Percentiles rank a stretch among this genome's conserved stretches.
Evolutionary conservation across 2,329 filamentous ascomycete genomes (phyloP).

Genomic region (Beauveria rudraprayagi): DNA sequence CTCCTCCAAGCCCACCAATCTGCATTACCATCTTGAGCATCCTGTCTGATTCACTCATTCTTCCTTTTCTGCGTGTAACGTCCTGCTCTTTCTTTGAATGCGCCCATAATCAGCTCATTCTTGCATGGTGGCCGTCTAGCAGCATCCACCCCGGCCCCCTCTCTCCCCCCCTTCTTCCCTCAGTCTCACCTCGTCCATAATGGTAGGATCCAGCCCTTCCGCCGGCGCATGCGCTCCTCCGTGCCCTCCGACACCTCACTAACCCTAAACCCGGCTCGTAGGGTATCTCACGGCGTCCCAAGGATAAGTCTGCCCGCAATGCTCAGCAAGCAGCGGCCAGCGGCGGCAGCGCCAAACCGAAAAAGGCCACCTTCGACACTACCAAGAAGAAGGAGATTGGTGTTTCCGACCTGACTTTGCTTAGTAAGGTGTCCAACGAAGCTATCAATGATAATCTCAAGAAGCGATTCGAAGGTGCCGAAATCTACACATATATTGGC

Average conservation of each 20-base stretch:
- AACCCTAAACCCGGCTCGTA: constrained; percentile 11
- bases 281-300: constrained; percentile 34
- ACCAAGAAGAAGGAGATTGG: constrained; percentile 99
- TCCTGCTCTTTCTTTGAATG: background rate
- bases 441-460: constrained; percentile 99
- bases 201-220: constrained; percentile 6
- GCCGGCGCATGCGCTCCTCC: background rate
- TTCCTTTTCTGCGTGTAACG: background rate
- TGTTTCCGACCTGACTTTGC: constrained; percentile 91
- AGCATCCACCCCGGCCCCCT: background rate
- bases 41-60: background rate
- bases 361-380: constrained; percentile 92
- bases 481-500: constrained; percentile 99
- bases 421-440: constrained; percentile 98
- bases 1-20: constrained; percentile 7
- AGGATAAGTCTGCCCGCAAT: constrained; percentile 29
- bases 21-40: constrained; percentile 2
- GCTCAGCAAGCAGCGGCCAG: constrained; percentile 33
- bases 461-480: constrained; percentile 92
- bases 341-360: constrained; percentile 56
- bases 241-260: background rate
- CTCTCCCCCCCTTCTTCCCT: constrained; percentile 1
- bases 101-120: background rate
- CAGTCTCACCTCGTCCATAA: constrained; percentile 4
- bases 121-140: constrained; percentile 4